Evolutionary conservation across 1,284 basidiomycete genomes (phyloP).

Genomic region (Cryptococcus amylolentus): DNA sequence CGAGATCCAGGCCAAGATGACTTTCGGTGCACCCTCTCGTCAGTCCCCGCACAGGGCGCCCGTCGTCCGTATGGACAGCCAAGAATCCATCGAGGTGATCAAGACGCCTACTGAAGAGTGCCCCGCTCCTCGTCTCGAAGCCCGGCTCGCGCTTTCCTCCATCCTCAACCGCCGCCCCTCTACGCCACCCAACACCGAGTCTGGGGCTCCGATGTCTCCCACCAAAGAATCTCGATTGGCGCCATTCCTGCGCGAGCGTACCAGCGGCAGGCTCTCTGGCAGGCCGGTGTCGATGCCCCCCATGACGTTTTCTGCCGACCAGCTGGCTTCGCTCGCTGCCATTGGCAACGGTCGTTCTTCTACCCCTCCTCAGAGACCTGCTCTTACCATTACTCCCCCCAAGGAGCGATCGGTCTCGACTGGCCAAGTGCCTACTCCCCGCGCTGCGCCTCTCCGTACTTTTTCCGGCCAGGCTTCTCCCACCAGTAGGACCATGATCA

Average conservation of each 20-base stretch:
- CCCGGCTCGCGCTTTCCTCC: conserved; percentile 17
- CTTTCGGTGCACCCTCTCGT: conserved; percentile 2
- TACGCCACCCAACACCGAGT: conserved; percentile 16
- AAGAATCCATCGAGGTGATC: conserved; percentile 35
- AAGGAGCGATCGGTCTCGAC: conserved; percentile 7
- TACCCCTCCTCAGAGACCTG: conserved; percentile 5
- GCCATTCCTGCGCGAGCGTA: conserved; percentile 41
- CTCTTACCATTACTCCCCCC: conserved; percentile 26
- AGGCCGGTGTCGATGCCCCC: conserved; percentile 35
- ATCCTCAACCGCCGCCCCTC: conserved; percentile 19
- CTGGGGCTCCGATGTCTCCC: conserved; percentile 1
- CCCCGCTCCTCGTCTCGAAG: conserved; percentile 7
- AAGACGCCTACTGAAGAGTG: conserved; percentile 40
- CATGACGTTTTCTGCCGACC: conserved; percentile 9
- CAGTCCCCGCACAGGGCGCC: conserved; percentile 13
- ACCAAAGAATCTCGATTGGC: conserved; percentile 27
- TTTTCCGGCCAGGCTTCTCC: conserved; percentile 4
- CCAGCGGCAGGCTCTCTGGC: conserved; percentile 30
- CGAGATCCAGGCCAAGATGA: conserved; percentile 44
- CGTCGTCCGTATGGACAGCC: conserved; percentile 15
- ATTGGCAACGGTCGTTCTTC: conserved; percentile 3
- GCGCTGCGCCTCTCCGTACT: neutral
- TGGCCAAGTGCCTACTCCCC: neutral
- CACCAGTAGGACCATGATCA: conserved; percentile 11
- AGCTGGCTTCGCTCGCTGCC: conserved; percentile 12